These are phyloP conservation scores for Juncus inflexus DNA, from an alignment of 176 grass and related monocot genomes.

Conservation along the genomic window DNA sequence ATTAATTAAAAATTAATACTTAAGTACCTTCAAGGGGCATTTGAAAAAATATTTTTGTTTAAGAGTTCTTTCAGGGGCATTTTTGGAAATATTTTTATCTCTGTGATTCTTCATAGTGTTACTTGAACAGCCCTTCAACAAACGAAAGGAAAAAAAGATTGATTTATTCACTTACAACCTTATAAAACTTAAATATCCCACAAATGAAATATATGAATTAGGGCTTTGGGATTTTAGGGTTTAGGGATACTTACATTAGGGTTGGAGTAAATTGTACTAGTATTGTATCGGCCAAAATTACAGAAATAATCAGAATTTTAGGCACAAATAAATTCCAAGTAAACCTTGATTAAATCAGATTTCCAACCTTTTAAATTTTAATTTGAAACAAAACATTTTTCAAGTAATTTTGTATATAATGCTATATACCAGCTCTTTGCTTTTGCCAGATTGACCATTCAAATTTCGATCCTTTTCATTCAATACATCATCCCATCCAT, in stretches of 20 bases:
- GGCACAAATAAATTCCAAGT: too few relatives aligned
- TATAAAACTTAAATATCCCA: too few relatives aligned
- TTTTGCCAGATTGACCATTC: slow-evolving; percentile 4
- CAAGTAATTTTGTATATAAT: neutral
- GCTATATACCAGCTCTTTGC: neutral
- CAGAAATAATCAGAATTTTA: too few relatives aligned
- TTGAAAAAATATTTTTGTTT: too few relatives aligned
- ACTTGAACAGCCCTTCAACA: too few relatives aligned
- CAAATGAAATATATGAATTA: too few relatives aligned
- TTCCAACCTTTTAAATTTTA: neutral
- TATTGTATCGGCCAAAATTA: too few relatives aligned
- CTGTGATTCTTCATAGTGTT: neutral
- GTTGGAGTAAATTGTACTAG: too few relatives aligned
- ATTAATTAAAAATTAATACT: neutral
- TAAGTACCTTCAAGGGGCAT: slow-evolving; percentile 73
- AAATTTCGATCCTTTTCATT: slow-evolving; percentile 10
- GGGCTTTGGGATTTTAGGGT: too few relatives aligned
- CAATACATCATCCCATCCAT: slow-evolving; percentile 33
- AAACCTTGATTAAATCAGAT: too few relatives aligned
- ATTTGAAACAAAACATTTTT: slow-evolving; percentile 9
- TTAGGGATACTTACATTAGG: too few relatives aligned
- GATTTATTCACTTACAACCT: too few relatives aligned
- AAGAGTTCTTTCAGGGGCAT: slow-evolving; percentile 1
- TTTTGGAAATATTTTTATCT: slow-evolving; percentile 19
- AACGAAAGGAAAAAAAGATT: neutral